Evolutionary conservation across 2,329 filamentous ascomycete species (phyloP), one percentile per base, ranked within the genome.

Genomic region (Aspergillus sp.): DNA sequence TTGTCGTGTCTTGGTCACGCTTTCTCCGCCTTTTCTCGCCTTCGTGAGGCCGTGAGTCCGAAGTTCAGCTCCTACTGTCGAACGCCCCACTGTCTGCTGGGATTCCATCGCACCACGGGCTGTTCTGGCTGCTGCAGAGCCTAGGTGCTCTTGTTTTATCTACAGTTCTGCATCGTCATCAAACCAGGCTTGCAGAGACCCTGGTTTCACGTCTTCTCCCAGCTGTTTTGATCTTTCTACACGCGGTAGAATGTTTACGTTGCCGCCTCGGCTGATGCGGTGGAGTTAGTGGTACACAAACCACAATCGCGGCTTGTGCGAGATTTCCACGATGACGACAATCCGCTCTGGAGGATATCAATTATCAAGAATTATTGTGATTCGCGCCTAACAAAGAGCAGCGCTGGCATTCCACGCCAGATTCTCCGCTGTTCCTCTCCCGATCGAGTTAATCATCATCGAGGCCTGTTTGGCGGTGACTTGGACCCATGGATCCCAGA

Each of bases 171-270:
- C 33, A 54, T 37, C 27, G 17, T 50, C 23, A 6, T 37, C 40
- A 39, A 17, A 39, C 25, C 27, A 15, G 19, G 14, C 33, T 12
- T 21, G n/a, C 27, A 45, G 27, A 31, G n/a, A 27, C 21, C 33
- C n/a, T 27, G 21, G 43, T 52, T 52, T 21, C 37, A 35, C 11
- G 21, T n/a, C n/a, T n/a, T 35, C 25, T 2, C 37, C 40, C 25
- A 15, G 31, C 35, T 65, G 59, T 65, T 65, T 63, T 56, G 61
- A 57, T 60, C 49, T 65, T 64, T 48, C 63, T 63, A 52, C 54
- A 61, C 61, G 44, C 35, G 59, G 63, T 59, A 63, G 48, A 61
- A 44, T 65, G 59, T 64, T 62, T 62, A 64, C 60, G 9, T 62
- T 50, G 44, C 52, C 31, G 51, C 41, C 48, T 58, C 57, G 57